Base-by-base conservation (phyloP, 2,329 filamentous ascomycete species). In the Botrytis pseudocinerea region DNA sequence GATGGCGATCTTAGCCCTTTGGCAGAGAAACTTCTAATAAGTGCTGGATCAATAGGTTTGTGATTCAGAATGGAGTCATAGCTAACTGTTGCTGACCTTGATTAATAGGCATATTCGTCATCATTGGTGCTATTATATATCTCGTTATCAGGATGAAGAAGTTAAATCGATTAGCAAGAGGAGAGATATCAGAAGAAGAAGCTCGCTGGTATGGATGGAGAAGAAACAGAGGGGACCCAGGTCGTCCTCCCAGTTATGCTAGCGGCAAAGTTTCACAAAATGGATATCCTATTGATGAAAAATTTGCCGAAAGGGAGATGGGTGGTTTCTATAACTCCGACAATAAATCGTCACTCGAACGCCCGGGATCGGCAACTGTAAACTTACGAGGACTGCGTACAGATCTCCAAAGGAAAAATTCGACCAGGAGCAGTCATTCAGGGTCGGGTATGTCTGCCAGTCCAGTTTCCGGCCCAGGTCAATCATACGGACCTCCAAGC, bases 31-130 rank as follows among this genome's bases (percentile, higher is more conserved):
- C 70, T 79, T 44, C 61, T 81, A 48, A 78, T 81, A 70, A 77
- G 77, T 51, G 72, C 72, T 51, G 80, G 78, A 63, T 73, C 78
- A 54, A 79, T 81, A 61, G 79, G 79, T 80, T 68, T 69, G 70
- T 72, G 35, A 5, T 60, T 40, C 32, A 44, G 12, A 25, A 20
- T 44, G 2, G 25, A 20, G n/a, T 44, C 16, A 59, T 38, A 20
- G 28, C 28, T 28, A 70, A 61, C 35, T 16, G 7, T 32, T 60
- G 28, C 54, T 72, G 63, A 72, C 63, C 32, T 63, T 32, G 8
- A 40, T 40, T 12, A 51, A 38, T 28, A 81, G 80, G 78, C 35
- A 78, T 77, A 42, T 78, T 80, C 59, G 77, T 80, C 38, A 78
- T 81, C 14, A 63, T 79, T 42, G 48, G 75, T 32, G 73, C 78